A percentile compares a stretch with the other conserved stretches of the same genome.
These are phyloP conservation scores for Xylariaceae sp. DNA, from an alignment of 2,329 filamentous ascomycete species.

Conservation along the genomic window DNA sequence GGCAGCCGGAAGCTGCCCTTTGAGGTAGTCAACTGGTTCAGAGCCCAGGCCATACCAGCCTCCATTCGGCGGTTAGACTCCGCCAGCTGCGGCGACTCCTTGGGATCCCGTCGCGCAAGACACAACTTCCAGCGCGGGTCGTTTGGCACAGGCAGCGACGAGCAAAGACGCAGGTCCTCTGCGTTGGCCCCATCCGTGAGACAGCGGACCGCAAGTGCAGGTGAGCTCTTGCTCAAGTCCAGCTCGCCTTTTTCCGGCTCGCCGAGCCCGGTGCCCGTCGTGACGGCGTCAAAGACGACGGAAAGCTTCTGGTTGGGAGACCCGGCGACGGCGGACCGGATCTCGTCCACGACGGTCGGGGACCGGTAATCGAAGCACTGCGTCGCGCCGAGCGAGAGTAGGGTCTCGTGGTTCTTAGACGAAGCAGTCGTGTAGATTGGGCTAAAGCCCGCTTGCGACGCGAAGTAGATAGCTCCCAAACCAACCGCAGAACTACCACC, in stretches of 20 bases:
- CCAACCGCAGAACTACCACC: constrained; percentile 42
- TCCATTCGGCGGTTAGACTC: too few species aligned
- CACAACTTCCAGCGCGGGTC: constrained; percentile 24
- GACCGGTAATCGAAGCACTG: constrained; percentile 43
- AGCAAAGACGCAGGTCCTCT: too few species aligned
- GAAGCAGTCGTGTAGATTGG: constrained; percentile 36
- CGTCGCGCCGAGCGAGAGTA: constrained; percentile 39
- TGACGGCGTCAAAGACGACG: constrained; percentile 26
- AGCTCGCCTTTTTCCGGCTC: background rate
- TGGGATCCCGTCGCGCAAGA: too few species aligned
- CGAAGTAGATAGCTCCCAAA: constrained; percentile 41
- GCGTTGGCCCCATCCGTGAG: constrained; percentile 7
- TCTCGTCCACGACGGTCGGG: constrained; percentile 33
- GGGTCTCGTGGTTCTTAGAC: constrained; percentile 40
- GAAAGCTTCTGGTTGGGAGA: constrained; percentile 9
- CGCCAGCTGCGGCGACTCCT: too few species aligned
- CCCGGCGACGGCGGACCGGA: constrained; percentile 17
- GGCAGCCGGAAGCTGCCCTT: constrained; percentile 3
- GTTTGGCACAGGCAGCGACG: constrained; percentile 8
- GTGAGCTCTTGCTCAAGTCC: constrained; percentile 16
- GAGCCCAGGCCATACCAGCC: too few species aligned
- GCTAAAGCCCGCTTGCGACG: constrained; percentile 36
- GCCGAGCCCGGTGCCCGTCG: constrained; percentile 14
- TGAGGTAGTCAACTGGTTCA: background rate
- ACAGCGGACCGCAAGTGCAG: constrained; percentile 22